Conservation (phyloP, 768 basidiomycete genomes). For the Leucocoprinus sp. region DNA sequence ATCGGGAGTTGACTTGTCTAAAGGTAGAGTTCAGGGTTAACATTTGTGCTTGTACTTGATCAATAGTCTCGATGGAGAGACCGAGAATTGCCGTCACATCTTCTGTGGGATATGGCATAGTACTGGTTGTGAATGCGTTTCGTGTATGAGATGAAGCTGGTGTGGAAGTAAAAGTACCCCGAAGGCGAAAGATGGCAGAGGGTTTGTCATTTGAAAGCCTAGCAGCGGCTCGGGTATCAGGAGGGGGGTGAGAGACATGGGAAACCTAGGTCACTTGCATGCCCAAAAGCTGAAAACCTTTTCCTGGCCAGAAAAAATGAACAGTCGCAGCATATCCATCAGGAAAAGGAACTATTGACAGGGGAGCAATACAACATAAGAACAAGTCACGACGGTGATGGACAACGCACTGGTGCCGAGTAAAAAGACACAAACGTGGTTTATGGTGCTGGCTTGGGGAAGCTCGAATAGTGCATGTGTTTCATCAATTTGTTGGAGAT, state of each 20-base stretch:
- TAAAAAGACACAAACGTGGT: slow-evolving; percentile 82
- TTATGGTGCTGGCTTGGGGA: slow-evolving; percentile 60
- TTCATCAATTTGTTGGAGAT: slow-evolving; percentile 73
- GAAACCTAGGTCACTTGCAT: slow-evolving; percentile 52
- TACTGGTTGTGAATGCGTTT: slow-evolving; percentile 29
- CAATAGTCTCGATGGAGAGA: slow-evolving; percentile 70
- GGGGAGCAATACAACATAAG: too few species aligned
- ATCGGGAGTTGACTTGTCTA: slow-evolving; percentile 17
- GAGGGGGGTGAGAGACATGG: background rate
- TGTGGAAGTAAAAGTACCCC: slow-evolving; percentile 47
- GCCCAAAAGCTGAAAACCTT: slow-evolving; percentile 79
- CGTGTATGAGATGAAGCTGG: slow-evolving; percentile 27
- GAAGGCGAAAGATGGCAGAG: slow-evolving; percentile 79
- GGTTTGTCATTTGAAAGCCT: slow-evolving; percentile 90
- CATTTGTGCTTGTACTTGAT: slow-evolving; percentile 51
- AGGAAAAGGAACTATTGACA: slow-evolving; percentile 60
- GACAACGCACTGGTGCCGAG: slow-evolving; percentile 57
- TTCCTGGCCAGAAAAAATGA: slow-evolving; percentile 82
- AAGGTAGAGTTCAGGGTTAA: slow-evolving; percentile 24
- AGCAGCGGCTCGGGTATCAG: background rate
- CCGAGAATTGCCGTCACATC: slow-evolving; percentile 72
- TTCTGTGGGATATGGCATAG: slow-evolving; percentile 17
- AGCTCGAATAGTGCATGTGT: slow-evolving; percentile 79
- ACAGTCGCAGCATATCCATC: slow-evolving; percentile 80
- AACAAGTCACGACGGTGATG: background rate